Percentiles rank a stretch among this genome's conserved stretches.
Conservation (phyloP, 2,329 filamentous ascomycete species). For the Penicillium crustosum region DNA sequence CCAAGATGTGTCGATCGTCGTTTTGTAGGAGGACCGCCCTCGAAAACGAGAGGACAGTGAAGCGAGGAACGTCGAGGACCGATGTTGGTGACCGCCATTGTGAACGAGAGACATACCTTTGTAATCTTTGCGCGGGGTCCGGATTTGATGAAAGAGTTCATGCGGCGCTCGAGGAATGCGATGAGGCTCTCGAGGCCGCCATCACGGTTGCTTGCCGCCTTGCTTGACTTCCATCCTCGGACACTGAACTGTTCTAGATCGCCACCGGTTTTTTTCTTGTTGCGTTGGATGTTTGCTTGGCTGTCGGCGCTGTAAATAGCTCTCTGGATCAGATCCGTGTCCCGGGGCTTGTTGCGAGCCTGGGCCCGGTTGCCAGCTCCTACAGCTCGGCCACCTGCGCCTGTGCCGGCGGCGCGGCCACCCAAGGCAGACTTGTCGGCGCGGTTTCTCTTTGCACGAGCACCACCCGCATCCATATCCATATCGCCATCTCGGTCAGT, state of each 20-base stretch:
- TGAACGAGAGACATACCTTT: conserved; percentile 68
- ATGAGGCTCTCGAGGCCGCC: conserved; percentile 66
- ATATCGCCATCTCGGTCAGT: conserved; percentile 63
- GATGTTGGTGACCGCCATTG: conserved; percentile 44
- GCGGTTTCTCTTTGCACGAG: conserved; percentile 37
- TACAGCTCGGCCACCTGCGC: conserved; percentile 30
- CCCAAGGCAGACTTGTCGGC: conserved; percentile 5
- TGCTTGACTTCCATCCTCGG: conserved; percentile 66
- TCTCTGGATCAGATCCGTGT: conserved; percentile 40
- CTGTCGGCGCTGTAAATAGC: conserved; percentile 34
- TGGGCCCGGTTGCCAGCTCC: conserved; percentile 22
- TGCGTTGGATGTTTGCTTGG: conserved; percentile 44
- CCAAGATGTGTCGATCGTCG: conserved; percentile 40
- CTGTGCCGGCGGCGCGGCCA: conserved; percentile 2
- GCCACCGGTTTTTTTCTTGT: conserved; percentile 27
- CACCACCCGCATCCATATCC: conserved; percentile 54
- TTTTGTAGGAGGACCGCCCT: conserved; percentile 44
- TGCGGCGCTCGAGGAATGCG: conserved; percentile 70
- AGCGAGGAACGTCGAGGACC: conserved; percentile 36
- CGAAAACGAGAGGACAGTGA: conserved; percentile 43
- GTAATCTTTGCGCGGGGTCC: conserved; percentile 63
- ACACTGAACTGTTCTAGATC: conserved; percentile 47
- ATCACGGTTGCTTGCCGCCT: conserved; percentile 64
- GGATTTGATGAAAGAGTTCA: conserved; percentile 51
- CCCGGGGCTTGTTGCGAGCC: conserved; percentile 33